Evolutionary conservation across 805 yeast species (phyloP).

Genomic region (Lipomyces mesembrius): DNA sequence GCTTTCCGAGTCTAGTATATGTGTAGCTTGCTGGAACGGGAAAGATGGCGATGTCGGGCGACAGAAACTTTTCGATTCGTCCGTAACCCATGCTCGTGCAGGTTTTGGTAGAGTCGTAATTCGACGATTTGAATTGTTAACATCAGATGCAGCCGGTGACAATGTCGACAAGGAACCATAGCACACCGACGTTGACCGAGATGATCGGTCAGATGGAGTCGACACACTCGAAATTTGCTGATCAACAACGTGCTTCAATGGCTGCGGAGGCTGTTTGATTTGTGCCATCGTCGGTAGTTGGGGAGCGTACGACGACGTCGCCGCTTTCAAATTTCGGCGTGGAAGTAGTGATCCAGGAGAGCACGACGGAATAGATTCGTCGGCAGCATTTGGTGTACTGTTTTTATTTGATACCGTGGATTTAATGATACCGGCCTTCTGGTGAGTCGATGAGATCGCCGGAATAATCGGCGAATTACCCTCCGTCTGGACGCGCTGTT

Average conservation of each 20-base stretch:
- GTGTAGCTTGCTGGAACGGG: constrained; percentile 19
- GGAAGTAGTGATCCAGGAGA: neutral
- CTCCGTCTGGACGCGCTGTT: neutral
- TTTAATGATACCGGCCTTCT: neutral
- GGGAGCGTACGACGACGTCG: neutral
- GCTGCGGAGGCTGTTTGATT: neutral
- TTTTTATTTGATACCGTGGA: neutral
- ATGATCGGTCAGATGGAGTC: neutral
- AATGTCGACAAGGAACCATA: constrained; percentile 20
- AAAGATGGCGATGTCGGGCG: constrained; percentile 22
- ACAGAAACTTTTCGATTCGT: constrained; percentile 14
- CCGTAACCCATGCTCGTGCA: constrained; percentile 18
- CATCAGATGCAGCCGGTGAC: constrained; percentile 10
- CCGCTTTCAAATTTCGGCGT: neutral
- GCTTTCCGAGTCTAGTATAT: neutral
- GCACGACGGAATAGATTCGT: neutral
- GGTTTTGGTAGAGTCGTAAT: constrained; percentile 17
- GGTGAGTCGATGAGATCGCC: neutral
- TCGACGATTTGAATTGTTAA: neutral
- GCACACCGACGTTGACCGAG: constrained; percentile 8
- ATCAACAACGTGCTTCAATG: neutral
- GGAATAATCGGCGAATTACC: neutral
- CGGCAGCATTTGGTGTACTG: neutral
- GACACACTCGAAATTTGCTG: neutral
- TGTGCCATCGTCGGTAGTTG: neutral